These are phyloP conservation scores for Choiromyces venosus DNA, from an alignment of 495 filamentous ascomycete species.

Conservation along the genomic window DNA sequence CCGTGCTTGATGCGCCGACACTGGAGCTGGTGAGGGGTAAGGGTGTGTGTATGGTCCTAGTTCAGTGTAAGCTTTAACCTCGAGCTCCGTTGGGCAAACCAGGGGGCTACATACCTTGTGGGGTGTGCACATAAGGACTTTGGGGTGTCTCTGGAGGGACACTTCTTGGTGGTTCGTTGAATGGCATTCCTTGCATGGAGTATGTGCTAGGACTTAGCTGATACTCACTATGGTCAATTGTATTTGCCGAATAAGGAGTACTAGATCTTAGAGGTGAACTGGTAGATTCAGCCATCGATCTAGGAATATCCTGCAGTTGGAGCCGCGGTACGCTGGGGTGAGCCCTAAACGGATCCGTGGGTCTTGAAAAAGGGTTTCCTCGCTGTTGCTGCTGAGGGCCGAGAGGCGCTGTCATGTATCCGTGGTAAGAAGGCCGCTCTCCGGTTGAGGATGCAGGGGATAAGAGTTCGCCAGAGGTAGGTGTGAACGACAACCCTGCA, in stretches of 20 bases:
- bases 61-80: constrained; percentile 23
- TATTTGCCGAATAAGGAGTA: constrained; percentile 59
- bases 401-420: constrained; percentile 40
- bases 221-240: constrained; percentile 52
- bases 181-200: constrained; percentile 38
- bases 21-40: constrained; percentile 41
- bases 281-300: constrained; percentile 55
- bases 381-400: constrained; percentile 37
- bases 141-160: constrained; percentile 41
- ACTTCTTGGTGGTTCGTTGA: constrained; percentile 41
- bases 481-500: constrained; percentile 49
- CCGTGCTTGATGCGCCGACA: constrained; percentile 33
- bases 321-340: constrained; percentile 55
- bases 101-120: constrained; percentile 35
- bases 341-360: constrained; percentile 54
- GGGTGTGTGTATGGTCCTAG: constrained; percentile 38
- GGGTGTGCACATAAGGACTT: constrained; percentile 41
- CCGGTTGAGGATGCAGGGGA: constrained; percentile 42
- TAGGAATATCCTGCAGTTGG: constrained; percentile 56
- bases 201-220: constrained; percentile 42
- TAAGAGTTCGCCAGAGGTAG: constrained; percentile 42
- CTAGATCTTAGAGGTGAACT: constrained; percentile 57
- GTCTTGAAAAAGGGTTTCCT: constrained; percentile 46
- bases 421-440: constrained; percentile 46
- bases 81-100: constrained; percentile 7